Percentiles rank a stretch among this genome's conserved stretches.
phyloP scores from a whole-genome alignment of 1,284 basidiomycete genomes.

The Trichosporon sp. region DNA sequence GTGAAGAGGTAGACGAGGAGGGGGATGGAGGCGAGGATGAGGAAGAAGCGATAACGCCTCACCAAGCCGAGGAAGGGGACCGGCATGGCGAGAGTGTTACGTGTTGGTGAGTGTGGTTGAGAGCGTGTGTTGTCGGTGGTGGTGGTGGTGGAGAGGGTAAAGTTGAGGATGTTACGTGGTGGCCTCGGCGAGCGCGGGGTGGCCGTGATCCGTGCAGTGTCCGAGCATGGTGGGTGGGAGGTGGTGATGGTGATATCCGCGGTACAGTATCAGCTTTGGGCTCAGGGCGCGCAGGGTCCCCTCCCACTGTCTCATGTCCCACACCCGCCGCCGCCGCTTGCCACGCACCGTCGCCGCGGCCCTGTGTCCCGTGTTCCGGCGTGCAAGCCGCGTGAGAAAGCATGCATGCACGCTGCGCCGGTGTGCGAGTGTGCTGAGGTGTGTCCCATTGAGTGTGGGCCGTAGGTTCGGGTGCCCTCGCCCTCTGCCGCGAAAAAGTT shows the following conservation, averaged over 20 bases:
- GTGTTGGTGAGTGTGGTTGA: not conserved
- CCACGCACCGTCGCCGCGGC: too few relatives aligned
- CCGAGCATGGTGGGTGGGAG: too few relatives aligned
- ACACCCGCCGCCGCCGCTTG: too few relatives aligned
- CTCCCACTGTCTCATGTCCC: not conserved
- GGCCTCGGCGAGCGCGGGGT: too few relatives aligned
- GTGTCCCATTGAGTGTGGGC: not conserved
- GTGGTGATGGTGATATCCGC: not conserved
- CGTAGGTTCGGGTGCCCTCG: not conserved
- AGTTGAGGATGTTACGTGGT: not conserved
- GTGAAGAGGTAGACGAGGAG: conserved; percentile 7
- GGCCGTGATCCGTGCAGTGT: not conserved
- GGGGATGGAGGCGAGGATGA: conserved; percentile 7
- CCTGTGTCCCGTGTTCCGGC: too few relatives aligned
- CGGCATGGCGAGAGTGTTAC: conserved; percentile 9
- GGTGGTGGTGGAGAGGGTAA: not conserved
- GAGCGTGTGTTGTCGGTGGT: not conserved
- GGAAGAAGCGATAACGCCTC: conserved; percentile 16
- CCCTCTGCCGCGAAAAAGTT: too few relatives aligned
- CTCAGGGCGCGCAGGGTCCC: not conserved
- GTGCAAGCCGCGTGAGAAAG: not conserved
- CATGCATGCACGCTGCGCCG: not conserved
- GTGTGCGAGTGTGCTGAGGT: not conserved
- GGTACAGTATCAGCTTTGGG: not conserved
- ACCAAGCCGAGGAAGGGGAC: conserved; percentile 8